Evolutionary conservation across 768 basidiomycete genomes (phyloP).

Genomic region (Crassisporium funariophilum): DNA sequence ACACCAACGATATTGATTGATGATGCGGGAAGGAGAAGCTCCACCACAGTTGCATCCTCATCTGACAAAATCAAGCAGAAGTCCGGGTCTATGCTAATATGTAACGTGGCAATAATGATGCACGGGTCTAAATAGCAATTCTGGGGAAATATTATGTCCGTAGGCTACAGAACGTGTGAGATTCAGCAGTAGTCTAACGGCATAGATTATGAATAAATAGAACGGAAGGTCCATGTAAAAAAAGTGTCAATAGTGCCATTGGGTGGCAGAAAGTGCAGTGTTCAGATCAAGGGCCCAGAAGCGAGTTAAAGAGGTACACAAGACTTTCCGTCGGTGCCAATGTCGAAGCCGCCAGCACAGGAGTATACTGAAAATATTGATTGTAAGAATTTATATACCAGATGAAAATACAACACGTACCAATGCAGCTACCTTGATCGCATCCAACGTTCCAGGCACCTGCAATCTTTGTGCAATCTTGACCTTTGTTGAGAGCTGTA

Average conservation of each 20-base stretch:
- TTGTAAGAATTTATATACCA: background rate
- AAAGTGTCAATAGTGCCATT: background rate
- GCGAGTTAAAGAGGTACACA: constrained; percentile 33
- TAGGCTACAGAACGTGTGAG: constrained; percentile 1
- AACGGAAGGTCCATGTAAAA: too few species aligned
- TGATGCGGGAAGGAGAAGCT: too few species aligned
- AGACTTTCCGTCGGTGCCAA: constrained; percentile 41
- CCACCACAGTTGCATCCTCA: too few species aligned
- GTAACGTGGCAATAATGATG: too few species aligned
- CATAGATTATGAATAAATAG: too few species aligned
- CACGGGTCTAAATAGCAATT: too few species aligned
- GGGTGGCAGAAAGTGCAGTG: background rate
- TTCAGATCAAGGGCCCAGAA: background rate
- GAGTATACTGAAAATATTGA: constrained; percentile 43
- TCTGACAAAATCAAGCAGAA: too few species aligned
- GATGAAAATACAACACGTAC: constrained; percentile 40
- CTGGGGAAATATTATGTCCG: background rate
- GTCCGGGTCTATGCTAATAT: too few species aligned
- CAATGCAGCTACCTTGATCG: constrained; percentile 50
- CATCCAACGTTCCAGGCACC: constrained; percentile 76
- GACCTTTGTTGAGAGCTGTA: constrained; percentile 57
- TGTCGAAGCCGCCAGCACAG: constrained; percentile 51
- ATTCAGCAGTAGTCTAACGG: too few species aligned
- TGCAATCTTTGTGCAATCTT: constrained; percentile 70
- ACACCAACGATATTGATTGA: too few species aligned